Base-by-base conservation (phyloP, 1,284 basidiomycete genomes). In the Wallemia ichthyophaga region DNA sequence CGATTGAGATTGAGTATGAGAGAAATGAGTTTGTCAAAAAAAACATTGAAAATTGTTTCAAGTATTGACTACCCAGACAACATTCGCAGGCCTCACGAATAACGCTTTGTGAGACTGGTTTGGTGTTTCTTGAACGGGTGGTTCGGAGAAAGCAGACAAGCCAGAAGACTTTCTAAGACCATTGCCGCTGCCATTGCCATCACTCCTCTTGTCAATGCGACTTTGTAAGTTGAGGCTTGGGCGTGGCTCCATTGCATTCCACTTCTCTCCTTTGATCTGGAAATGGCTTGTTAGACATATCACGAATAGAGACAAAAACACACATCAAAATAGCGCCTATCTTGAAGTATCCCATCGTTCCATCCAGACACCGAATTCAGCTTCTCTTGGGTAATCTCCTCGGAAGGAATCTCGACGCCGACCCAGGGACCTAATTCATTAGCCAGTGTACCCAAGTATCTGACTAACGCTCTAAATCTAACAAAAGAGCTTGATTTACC, bases 341-440 rank as follows among this genome's bases (percentile, higher is more conserved):
- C 84, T 25, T 78, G 77, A 76, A 82, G 81, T 0, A 76, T 75
- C 0, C 86, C 87, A 64, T 89, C 83, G 65, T 84, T 77, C 83
- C 85, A 87, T 59, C 76, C 76, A n/a, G 80, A 71, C 2, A 75
- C 73, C 33, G 73, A 74, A 23, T 75, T 71, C 59, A 74, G 70
- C 55, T 79, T 74, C 19, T 72, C 73, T 27, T 71, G 71, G 74
- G 76, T 77, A 23, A 70, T 70, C 23, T 80, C 76, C 64, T 75
- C 69, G 60, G 83, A 73, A 0, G 83, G 81, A 17, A 89, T 82
- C 68, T 94, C 88, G 2, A 94, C 80, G 2, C 88, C 89, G 2
- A 94, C 83, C 87, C 87, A 94, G 0, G 82, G 79, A 0, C 86
- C 88, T 2, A 67, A 66, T 67, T 85, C 82, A 57, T 83, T 84